Percentiles rank a stretch among this genome's conserved stretches.
Evolutionary conservation across 148 eudicot species (phyloP).

Genomic region (Dysphania ambrosioides): DNA sequence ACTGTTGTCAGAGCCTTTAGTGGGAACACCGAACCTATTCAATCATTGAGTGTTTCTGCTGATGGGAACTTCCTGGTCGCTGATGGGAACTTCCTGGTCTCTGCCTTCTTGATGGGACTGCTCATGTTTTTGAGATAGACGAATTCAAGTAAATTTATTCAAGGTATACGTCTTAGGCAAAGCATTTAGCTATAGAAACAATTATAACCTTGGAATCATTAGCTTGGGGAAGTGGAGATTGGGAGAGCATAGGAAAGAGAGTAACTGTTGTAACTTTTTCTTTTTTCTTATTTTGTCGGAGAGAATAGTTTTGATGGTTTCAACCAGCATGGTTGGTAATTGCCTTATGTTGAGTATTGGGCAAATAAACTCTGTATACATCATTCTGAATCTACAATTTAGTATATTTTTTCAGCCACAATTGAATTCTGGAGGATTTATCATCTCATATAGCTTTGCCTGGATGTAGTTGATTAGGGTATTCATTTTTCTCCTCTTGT

Average conservation of each 20-base stretch:
- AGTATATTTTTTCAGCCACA: background rate
- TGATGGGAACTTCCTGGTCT: no score
- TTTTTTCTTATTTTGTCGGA: no score
- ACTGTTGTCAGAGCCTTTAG: conserved; percentile 51
- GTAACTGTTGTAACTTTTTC: background rate
- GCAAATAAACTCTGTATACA: no score
- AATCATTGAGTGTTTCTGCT: conserved; percentile 59
- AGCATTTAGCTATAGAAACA: background rate
- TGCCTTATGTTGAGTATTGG: no score
- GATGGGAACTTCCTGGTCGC: conserved; percentile 62
- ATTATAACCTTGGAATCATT: background rate
- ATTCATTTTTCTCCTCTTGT: no score
- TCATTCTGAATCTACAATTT: background rate
- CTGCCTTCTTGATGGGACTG: conserved; percentile 69
- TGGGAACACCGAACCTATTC: conserved; percentile 65
- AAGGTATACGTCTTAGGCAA: background rate
- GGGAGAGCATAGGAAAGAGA: background rate
- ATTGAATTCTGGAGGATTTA: background rate
- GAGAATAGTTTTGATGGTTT: no score
- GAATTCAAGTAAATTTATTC: conserved; percentile 33
- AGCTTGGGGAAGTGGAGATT: background rate
- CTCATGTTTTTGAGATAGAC: conserved; percentile 71
- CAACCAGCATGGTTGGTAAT: no score
- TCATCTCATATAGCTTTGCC: no score
- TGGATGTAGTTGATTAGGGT: no score